Base-by-base conservation (phyloP, 305 asterid genomes). In the Striga hermonthica region DNA sequence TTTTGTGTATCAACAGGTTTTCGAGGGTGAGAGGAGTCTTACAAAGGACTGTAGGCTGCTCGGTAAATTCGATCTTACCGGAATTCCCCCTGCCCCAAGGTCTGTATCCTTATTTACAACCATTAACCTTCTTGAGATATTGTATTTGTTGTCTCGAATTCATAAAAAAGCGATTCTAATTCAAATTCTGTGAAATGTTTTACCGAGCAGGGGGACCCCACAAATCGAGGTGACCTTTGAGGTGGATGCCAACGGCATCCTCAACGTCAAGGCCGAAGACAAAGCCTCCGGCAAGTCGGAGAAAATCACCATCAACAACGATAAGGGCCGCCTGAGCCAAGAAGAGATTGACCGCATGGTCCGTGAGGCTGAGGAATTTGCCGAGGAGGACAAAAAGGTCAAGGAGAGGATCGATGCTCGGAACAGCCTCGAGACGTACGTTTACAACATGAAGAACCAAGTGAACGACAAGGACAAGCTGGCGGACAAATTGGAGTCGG, bases 291-390 rank as follows among this genome's bases (percentile, higher is more conserved):
- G 88, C 13, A 67, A 69, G 45, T 78, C 88, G 0, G 90, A 90
- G 63, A 84, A 87, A 82, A 86, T 90, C 56, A 85, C 90, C 0
- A 87, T 87, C 73, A 87, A 95, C 57, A 90, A 87, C 45, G 90
- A 87, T 69, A 85, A 85, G 52, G 95, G 96, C 40, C 91, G 95
- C 22, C 75, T 87, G 47, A 87, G 90, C 70, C 88, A 84, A 38
- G 91, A 90, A 28, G 95, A 90, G 75, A 90, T 90, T 11, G 94
- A 89, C n/a, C 86, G 91, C 0, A 89, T 85, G 91, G 94, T 89
- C 13, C 69, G 54, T 11, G 95, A 90, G 49, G 97, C 95, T 0
- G 95, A 87, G 76, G 97, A 84, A 47, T 87, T 82, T 5, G 95
- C 97, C 0, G 97, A 87, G 31, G 95, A 87, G 61, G 95, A 90